A percentile compares a stretch with the other conserved stretches of the same genome.
phyloP scores from a whole-genome alignment of 1,139 yeast genomes.

The Nakaseomyces delphensis region DNA sequence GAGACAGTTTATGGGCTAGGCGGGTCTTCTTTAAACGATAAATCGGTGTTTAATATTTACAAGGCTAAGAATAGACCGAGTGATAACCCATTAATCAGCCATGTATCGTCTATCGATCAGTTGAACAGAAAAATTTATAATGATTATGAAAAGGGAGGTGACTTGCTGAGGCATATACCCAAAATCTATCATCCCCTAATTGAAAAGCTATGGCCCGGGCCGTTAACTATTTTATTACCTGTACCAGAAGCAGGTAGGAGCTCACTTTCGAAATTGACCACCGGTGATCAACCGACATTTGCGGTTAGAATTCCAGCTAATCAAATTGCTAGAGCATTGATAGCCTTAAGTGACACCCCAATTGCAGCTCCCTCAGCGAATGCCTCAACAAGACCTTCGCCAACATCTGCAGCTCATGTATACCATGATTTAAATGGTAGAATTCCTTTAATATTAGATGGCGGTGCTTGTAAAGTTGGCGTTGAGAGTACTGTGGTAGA shows the following conservation, averaged over 20 bases:
- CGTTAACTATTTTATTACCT: slow-evolving; percentile 78
- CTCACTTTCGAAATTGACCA: slow-evolving; percentile 62
- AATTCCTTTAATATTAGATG: slow-evolving; percentile 83
- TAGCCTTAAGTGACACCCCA: slow-evolving; percentile 79
- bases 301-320: slow-evolving; percentile 86
- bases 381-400: slow-evolving; percentile 91
- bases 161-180: slow-evolving; percentile 44
- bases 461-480: slow-evolving; percentile 86
- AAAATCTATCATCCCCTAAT: slow-evolving; percentile 53
- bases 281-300: slow-evolving; percentile 81
- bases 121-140: slow-evolving; percentile 43
- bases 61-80: slow-evolving; percentile 87
- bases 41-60: slow-evolving; percentile 68
- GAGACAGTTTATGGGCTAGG: slow-evolving; percentile 96
- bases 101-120: slow-evolving; percentile 71
- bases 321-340: slow-evolving; percentile 84
- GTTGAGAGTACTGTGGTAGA: slow-evolving; percentile 91
- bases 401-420: slow-evolving; percentile 83
- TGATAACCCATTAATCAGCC: slow-evolving; percentile 89
- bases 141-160: slow-evolving; percentile 19
- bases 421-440: slow-evolving; percentile 65
- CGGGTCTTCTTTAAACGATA: slow-evolving; percentile 71
- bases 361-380: slow-evolving; percentile 97
- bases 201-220: slow-evolving; percentile 88
- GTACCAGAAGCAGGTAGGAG: slow-evolving; percentile 35